These are phyloP conservation scores for Solanum chiquidenum DNA, from an alignment of 257 asterid genomes.

Conservation along the genomic window DNA sequence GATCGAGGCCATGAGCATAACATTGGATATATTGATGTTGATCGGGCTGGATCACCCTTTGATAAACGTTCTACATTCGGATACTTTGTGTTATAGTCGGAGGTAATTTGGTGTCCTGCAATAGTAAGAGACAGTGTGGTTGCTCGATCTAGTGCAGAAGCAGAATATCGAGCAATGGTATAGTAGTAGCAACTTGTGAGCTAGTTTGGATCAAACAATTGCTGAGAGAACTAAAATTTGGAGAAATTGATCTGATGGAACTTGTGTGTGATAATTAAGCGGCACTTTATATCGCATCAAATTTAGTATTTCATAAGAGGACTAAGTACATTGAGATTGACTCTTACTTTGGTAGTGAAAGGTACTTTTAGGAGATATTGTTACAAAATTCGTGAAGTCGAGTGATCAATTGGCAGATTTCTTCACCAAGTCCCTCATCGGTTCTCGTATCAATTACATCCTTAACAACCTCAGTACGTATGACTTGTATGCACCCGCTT, in stretches of 20 bases:
- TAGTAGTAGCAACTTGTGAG: neutral
- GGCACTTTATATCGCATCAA: neutral
- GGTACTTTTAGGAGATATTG: neutral
- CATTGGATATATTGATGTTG: neutral
- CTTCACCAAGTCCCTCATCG: neutral
- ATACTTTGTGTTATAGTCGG: neutral
- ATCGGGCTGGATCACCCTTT: neutral
- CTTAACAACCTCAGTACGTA: neutral
- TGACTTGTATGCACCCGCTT: neutral
- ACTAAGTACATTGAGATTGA: neutral
- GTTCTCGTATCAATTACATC: neutral
- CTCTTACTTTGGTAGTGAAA: neutral
- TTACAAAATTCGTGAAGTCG: neutral
- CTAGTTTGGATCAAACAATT: neutral
- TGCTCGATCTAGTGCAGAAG: neutral
- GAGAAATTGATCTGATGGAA: neutral
- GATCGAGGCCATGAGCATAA: neutral
- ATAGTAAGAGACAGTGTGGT: neutral
- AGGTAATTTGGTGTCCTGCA: neutral
- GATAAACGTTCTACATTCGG: neutral
- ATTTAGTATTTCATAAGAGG: neutral
- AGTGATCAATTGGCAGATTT: neutral
- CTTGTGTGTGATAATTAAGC: neutral
- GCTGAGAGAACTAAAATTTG: neutral
- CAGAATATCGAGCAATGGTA: neutral